Base-by-base conservation (phyloP, 2,329 filamentous ascomycete genomes). In the Ilyonectria destructans region DNA sequence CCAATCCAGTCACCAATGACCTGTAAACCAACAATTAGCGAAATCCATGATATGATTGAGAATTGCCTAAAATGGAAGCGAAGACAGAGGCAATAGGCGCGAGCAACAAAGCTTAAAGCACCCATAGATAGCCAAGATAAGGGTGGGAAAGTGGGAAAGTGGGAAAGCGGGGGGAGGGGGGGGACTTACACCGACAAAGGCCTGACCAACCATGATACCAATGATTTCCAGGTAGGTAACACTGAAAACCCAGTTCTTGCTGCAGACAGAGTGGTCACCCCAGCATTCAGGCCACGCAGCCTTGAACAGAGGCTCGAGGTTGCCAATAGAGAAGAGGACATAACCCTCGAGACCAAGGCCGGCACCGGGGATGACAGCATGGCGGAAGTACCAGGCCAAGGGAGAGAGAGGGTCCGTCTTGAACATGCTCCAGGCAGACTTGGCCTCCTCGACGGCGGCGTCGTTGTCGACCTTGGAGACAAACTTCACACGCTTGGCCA, bases 301-400 rank as follows among this genome's bases (percentile, higher is more conserved):
- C 69, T 89, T 82, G 78, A 97, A 96, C 12, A 98, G 87, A 5
- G 95, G 93, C 78, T 93, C 90, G 71, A 98, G 85, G 82, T 97
- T 98, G 66, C 96, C 96, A 74, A 98, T 98, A 70, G 95, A 98
- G 87, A 98, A 98, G 21, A 98, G 89, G 48, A 98, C 95, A 79
- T 98, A 98, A 75, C 94, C 96, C 87, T 98, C 96, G 31, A 98
- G 89, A 79, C 95, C 92, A 58, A 98, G 90, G 79, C 96, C 96
- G 72, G 95, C 95, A 82, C 96, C 96, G 57, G 96, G 96, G 66
- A 98, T 90, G 61, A 98, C 92, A 82, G 95, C 96, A 79, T 97
- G 96, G 78, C 91, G 90, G 79, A 97, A 92, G 81, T 98, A 98
- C 87, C 91, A 96, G 26, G 87, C 85, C n/a, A 98, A 64, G 0